Evolutionary conservation across 352 stramenopile genomes (phyloP), one percentile per base, ranked within the genome.

Genomic region (Globisporangium uncinulatum): DNA sequence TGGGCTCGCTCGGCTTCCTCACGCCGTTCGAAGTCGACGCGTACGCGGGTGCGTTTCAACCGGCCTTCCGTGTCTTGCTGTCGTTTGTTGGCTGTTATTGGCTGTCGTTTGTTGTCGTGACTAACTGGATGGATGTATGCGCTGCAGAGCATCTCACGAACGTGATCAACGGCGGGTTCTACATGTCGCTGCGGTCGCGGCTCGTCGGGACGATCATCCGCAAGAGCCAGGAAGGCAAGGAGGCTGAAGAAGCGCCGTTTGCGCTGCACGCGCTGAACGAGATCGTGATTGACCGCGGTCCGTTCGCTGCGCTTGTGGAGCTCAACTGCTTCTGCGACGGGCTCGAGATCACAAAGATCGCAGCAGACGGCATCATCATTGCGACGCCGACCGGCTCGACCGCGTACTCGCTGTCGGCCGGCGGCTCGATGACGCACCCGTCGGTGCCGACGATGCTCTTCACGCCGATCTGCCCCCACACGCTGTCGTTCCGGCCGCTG

Each of bases 401-500:
- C 2, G 97, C 97, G 0, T 99, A 99, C 69, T 98, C 89, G 51
- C 90, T 99, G 66, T 97, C 96, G 14, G 97, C 97, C 2, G 97
- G 97, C 14, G 96, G 97, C 0, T 98, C 91, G 24, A 98, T 99
- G 69, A 94, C 98, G 0, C 97, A 99, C 70, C 97, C 97, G 24
- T 93, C 96, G 0, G 96, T 99, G 51, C 96, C 97, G 31, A 92
- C 89, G 42, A 99, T 99, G 71, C 71, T 99, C 15, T 95, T 99
- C 41, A 99, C 97, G 34, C 97, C 97, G 1, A 99, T 99, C 60
- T 99, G 97, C 67, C 96, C 97, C 1, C 97, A 99, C 74, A 97
- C 97, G 13, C 73, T 99, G 21, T 97, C 89, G 56, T 97, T 97
- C 65, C 85, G 90, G 15, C 90, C 89, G 36, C 75, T 97, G 53